Conservation (phyloP, 108 stramenopile genomes). For the Skeletonema menzelii region DNA sequence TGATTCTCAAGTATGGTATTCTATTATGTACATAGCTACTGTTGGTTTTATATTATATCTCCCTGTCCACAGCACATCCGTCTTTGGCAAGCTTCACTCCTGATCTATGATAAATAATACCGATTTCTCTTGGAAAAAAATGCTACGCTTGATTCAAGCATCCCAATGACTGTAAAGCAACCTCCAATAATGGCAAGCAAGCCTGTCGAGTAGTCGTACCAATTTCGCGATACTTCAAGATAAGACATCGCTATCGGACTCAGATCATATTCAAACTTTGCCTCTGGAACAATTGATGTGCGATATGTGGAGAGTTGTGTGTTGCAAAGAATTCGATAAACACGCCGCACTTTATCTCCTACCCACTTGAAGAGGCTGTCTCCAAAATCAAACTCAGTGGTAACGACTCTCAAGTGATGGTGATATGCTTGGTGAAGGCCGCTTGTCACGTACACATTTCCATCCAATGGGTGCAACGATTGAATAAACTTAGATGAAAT, state of each 20-base stretch:
- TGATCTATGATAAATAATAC: background rate
- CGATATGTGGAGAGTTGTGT: slow-evolving; percentile 77
- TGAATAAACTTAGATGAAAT: slow-evolving; percentile 47
- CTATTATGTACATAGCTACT: no score
- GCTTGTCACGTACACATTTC: slow-evolving; percentile 66
- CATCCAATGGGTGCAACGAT: slow-evolving; percentile 79
- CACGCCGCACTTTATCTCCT: slow-evolving; percentile 5
- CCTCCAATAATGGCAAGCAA: slow-evolving; percentile 96
- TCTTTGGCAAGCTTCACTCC: background rate
- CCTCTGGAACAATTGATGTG: slow-evolving; percentile 69
- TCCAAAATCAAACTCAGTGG: slow-evolving; percentile 73
- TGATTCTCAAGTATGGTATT: no score
- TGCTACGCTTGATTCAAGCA: slow-evolving; percentile 71
- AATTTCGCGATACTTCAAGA: slow-evolving; percentile 40
- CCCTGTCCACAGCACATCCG: no score
- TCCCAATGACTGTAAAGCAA: slow-evolving; percentile 92
- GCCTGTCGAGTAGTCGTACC: slow-evolving; percentile 96
- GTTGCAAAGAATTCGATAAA: slow-evolving; percentile 70
- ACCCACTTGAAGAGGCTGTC: slow-evolving; percentile 18
- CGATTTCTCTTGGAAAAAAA: slow-evolving; percentile 10
- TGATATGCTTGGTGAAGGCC: slow-evolving; percentile 90
- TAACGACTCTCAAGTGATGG: slow-evolving; percentile 93
- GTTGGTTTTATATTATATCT: no score
- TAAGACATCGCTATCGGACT: slow-evolving; percentile 86
- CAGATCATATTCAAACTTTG: slow-evolving; percentile 84